Conservation (phyloP, 768 basidiomycete genomes). For the Tylopilus felleus region DNA sequence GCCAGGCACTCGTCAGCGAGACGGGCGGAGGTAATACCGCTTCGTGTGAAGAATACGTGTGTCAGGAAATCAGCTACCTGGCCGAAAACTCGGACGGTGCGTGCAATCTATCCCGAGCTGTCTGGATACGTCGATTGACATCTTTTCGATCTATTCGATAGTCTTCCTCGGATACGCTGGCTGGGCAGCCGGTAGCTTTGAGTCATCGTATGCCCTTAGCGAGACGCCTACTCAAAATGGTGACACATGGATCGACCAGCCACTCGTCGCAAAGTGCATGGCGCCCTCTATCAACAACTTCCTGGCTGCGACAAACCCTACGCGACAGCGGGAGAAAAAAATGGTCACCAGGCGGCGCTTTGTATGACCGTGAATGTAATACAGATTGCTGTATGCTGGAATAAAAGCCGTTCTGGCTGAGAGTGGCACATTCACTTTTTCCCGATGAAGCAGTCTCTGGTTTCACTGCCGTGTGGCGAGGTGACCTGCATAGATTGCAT, state of each 20-base stretch:
- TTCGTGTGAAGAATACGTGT: slow-evolving; percentile 38
- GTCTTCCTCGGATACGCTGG: slow-evolving; percentile 12
- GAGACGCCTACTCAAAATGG: slow-evolving; percentile 6
- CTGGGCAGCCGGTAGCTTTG: slow-evolving; percentile 12
- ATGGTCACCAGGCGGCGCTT: too few species aligned
- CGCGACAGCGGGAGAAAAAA: not conserved
- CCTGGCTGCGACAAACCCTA: not conserved
- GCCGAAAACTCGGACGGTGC: slow-evolving; percentile 14
- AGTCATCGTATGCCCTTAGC: slow-evolving; percentile 5
- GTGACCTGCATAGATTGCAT: too few species aligned
- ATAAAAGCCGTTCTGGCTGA: too few species aligned
- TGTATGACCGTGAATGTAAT: too few species aligned
- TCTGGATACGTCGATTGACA: not conserved
- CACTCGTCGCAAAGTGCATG: slow-evolving; percentile 9
- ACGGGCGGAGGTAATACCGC: slow-evolving; percentile 54
- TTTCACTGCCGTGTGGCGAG: too few species aligned
- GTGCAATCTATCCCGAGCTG: not conserved
- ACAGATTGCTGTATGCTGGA: too few species aligned
- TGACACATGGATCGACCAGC: slow-evolving; percentile 1
- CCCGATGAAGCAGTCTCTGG: too few species aligned
- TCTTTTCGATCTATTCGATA: not conserved
- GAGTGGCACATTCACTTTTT: too few species aligned
- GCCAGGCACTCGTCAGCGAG: slow-evolving; percentile 56
- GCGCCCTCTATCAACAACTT: slow-evolving; percentile 6
- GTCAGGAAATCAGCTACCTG: slow-evolving; percentile 5